These are phyloP conservation scores for Lotus japonicus DNA, from an alignment of 306 rosid genomes.

Conservation along the genomic window DNA sequence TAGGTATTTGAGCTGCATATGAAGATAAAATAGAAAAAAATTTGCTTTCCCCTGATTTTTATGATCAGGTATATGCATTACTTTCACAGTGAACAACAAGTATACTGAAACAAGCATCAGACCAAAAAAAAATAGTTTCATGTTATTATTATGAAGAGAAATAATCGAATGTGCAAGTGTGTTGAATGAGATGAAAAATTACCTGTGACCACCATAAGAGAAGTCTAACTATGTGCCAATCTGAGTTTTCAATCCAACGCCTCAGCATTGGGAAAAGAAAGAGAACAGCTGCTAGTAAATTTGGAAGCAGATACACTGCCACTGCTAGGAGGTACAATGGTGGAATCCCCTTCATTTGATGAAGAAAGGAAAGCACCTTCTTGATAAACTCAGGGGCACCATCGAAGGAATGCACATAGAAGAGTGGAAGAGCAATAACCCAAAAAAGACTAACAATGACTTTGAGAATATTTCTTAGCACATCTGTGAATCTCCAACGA, in stretches of 20 bases:
- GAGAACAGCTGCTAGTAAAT: constrained; percentile 56
- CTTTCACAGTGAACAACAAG: constrained; percentile 12
- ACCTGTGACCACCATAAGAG: constrained; percentile 99
- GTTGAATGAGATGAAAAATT: background rate
- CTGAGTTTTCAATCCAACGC: constrained; percentile 97
- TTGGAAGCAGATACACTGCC: constrained; percentile 78
- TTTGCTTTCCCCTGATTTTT: background rate
- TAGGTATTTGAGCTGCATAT: background rate
- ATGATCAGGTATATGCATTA: constrained; percentile 1
- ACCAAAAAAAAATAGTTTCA: background rate
- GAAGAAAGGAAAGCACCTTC: constrained; percentile 45
- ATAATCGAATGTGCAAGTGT: constrained; percentile 6
- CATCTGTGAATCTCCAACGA: constrained; percentile 74
- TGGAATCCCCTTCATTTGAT: constrained; percentile 53
- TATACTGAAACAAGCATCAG: background rate
- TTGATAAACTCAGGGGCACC: constrained; percentile 28
- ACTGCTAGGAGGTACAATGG: constrained; percentile 67
- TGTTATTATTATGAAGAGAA: background rate
- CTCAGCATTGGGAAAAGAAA: constrained; percentile 92
- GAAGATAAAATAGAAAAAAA: background rate
- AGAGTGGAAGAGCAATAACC: constrained; percentile 71
- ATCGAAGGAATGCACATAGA: constrained; percentile 53
- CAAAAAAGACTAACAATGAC: constrained; percentile 70
- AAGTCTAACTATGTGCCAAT: constrained; percentile 85
- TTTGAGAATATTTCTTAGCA: constrained; percentile 75